Evolutionary conservation across 2,329 filamentous ascomycete species (phyloP).

Genomic region (Passalora sequoiae): DNA sequence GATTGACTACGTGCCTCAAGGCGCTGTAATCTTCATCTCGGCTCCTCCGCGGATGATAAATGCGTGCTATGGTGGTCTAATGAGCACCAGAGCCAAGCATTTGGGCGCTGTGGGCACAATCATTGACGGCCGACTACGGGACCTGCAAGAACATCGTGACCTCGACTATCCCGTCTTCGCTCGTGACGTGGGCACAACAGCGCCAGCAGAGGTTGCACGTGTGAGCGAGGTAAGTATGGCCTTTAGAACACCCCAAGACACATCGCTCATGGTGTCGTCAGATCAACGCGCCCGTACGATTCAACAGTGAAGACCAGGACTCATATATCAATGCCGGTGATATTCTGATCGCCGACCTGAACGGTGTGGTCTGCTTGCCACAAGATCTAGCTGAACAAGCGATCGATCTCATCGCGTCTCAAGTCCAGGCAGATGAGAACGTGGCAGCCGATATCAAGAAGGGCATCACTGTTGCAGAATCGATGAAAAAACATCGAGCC

Average conservation of each 20-base stretch:
- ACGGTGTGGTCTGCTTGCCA: slow-evolving; percentile 37
- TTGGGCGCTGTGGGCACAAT: slow-evolving; percentile 46
- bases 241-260: no score
- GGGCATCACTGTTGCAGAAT: slow-evolving; percentile 23
- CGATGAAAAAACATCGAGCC: slow-evolving; percentile 27
- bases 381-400: slow-evolving; percentile 24
- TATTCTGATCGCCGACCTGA: slow-evolving; percentile 36
- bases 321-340: slow-evolving; percentile 35
- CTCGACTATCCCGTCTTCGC: slow-evolving; percentile 42
- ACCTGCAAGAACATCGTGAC: slow-evolving; percentile 51
- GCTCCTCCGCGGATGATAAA: slow-evolving; percentile 45
- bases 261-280: no score
- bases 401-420: slow-evolving; percentile 28
- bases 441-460: slow-evolving; percentile 26
- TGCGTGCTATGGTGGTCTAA: slow-evolving; percentile 52
- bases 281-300: slow-evolving; percentile 31
- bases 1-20: slow-evolving; percentile 48
- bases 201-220: slow-evolving; percentile 29
- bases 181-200: slow-evolving; percentile 33
- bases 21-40: slow-evolving; percentile 49
- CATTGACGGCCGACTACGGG: slow-evolving; percentile 50
- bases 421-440: slow-evolving; percentile 31
- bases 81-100: slow-evolving; percentile 46
- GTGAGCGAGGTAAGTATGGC: slow-evolving; percentile 29
- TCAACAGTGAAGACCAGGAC: slow-evolving; percentile 31